Evolutionary conservation across 2,329 filamentous ascomycete genomes (phyloP), one percentile per base, ranked within the genome.

Genomic region (Stemphylium vesicarium): DNA sequence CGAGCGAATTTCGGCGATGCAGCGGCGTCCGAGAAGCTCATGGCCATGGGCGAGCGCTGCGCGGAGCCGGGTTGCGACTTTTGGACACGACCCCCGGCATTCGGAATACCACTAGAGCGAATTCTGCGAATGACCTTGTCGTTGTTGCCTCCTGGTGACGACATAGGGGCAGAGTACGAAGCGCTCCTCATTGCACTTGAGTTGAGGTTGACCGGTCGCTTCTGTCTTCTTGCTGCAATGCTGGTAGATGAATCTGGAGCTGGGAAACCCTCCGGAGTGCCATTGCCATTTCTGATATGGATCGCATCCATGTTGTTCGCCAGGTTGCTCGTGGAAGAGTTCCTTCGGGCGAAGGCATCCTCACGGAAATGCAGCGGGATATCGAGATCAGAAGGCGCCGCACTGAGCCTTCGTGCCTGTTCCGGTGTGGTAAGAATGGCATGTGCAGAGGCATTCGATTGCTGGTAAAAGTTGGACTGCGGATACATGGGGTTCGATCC

Each of bases 11-110:
- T 79, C 11, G 79, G 78, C 11, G 78, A 80, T n/a, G 75, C 74
- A 53, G 78, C 78, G 52, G 78, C 76, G n/a, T 81, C 78, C 4
- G 76, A 72, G 56, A 82, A 82, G 31, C 74, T 78, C 48, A 75
- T 71, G 31, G 73, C 70, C 66, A 81, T 72, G 18, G 80, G 80
- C 16, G 80, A 82, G 11, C 79, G 76, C 61, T 82, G 80, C 18
- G 79, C 76, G 18, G 79, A 78, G 41, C 78, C 75, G 22, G 75
- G 70, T 31, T 66, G 71, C 1, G 74, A 70, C 57, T 82, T 82
- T 57, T 80, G 78, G 20, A 82, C 74, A 39, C 80, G 78, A 15
- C 80, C 79, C 22, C 72, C 70, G 43, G 70, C 74, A 51, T 75
- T 78, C n/a, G 73, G 60, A 51, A 81, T 73, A 10, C 78, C 78